Base-by-base conservation (phyloP, 2,329 filamentous ascomycete species). In the Penicillium sp. region DNA sequence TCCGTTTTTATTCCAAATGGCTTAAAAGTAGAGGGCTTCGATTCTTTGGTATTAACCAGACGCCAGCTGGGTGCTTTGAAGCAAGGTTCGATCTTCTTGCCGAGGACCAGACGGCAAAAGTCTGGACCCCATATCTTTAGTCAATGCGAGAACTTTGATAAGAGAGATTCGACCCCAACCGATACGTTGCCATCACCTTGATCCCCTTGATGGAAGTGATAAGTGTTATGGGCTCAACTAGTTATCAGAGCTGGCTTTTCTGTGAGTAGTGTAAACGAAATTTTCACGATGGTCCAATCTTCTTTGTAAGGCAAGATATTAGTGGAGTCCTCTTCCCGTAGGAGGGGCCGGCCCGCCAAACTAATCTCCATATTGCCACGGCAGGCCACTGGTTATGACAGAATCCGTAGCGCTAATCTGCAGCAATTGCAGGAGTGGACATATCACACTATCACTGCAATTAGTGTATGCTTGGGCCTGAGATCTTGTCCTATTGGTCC, bases 361-460 rank as follows among this genome's bases (percentile, higher is more conserved):
- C n/a, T 41, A 13, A 41, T 39, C 24, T 33, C 35, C 13, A n/a
- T 51, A 51, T 51, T 43, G 35, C 35, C 48, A 51, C 48, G 37
- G 37, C 35, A 43, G 19, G 33, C 35, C 33, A 51, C 10, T 44
- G 41, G 10, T 41, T 48, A 27, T 46, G 24, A 46, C 26, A 46
- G 19, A n/a, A 47, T 8, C 22, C 47, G 22, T 24, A 26, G 47
- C 47, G 31, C 31, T 35, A 49, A 39, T 49, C 22, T 49, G 21
- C 26, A 43, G 24, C 35, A n/a, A 45, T 21, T 26, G n/a, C 13
- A 29, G 37, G 39, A 19, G 39, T 52, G 26, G 49, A 19, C 45
- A 44, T 43, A 52, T 52, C 49, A 52, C 49, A 52, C 48, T 41
- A 52, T 52, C 49, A 52, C 49, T 52, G 39, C 49, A 26, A 19